These are phyloP conservation scores for Borovskyia barvae DNA, from an alignment of 208 protist genomes.

Conservation along the genomic window DNA sequence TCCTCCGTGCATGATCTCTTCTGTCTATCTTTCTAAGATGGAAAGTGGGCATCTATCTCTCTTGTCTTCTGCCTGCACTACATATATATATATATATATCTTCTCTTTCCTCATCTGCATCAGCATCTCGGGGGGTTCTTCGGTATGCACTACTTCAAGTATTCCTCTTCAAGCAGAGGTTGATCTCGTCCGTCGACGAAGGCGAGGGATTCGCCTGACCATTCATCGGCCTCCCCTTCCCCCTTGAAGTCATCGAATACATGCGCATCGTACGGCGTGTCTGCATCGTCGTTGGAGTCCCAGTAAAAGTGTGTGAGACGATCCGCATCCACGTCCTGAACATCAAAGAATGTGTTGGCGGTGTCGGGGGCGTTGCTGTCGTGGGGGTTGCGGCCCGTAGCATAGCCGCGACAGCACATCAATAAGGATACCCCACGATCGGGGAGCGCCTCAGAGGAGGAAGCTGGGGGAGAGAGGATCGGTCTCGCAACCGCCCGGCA, in stretches of 20 bases:
- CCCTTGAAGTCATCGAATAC: constrained; percentile 25
- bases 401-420: constrained; percentile 4
- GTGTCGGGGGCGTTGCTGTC: constrained; percentile 25
- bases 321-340: constrained; percentile 74
- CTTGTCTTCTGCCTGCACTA: background rate
- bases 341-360: constrained; percentile 61
- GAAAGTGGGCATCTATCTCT: too few relatives aligned
- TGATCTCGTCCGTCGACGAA: constrained; percentile 32
- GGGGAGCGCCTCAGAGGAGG: background rate
- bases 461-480: background rate
- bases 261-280: constrained; percentile 39
- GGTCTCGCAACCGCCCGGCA: too few relatives aligned
- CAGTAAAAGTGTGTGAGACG: constrained; percentile 81
- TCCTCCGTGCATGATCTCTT: background rate
- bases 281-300: constrained; percentile 49
- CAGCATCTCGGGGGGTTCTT: too few relatives aligned
- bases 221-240: constrained; percentile 37
- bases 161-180: constrained; percentile 27
- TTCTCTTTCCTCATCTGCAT: background rate
- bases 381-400: constrained; percentile 8
- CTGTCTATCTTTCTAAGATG: too few relatives aligned
- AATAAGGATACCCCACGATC: background rate
- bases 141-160: constrained; percentile 11
- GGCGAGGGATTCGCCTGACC: constrained; percentile 22
- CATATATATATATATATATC: constrained; percentile 1